These are phyloP conservation scores for Fraxinus dipetala DNA, from an alignment of 305 asterid species.

Conservation along the genomic window DNA sequence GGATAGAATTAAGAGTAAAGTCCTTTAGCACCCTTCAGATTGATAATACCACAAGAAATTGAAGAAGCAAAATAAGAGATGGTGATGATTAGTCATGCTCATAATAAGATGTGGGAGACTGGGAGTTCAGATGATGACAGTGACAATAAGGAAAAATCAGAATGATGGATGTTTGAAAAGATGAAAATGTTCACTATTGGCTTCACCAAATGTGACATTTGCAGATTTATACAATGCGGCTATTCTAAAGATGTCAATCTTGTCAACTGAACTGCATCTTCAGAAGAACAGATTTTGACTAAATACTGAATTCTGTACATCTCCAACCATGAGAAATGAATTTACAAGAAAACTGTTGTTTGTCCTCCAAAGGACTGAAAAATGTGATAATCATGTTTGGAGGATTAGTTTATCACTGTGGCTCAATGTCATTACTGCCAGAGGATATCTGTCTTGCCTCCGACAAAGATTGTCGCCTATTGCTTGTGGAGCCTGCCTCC, in stretches of 20 bases:
- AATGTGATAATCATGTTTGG: slow-evolving; percentile 24
- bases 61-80: slow-evolving; percentile 17
- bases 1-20: slow-evolving; percentile 9
- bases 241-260: neutral
- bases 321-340: slow-evolving; percentile 58
- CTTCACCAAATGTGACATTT: slow-evolving; percentile 52
- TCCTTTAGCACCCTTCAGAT: slow-evolving; percentile 16
- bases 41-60: slow-evolving; percentile 12
- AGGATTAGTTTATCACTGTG: slow-evolving; percentile 56
- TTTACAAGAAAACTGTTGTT: slow-evolving; percentile 65
- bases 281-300: slow-evolving; percentile 41
- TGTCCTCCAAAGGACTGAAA: slow-evolving; percentile 44
- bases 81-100: slow-evolving; percentile 7
- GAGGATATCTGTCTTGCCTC: slow-evolving; percentile 72
- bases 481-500: slow-evolving; percentile 58
- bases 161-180: slow-evolving; percentile 28
- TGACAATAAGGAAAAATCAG: slow-evolving; percentile 28
- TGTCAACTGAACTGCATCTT: slow-evolving; percentile 10
- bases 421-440: slow-evolving; percentile 70
- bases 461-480: slow-evolving; percentile 59
- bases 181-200: slow-evolving; percentile 44
- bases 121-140: neutral
- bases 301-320: slow-evolving; percentile 64
- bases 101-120: neutral
- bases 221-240: slow-evolving; percentile 39